Evolutionary conservation across 495 filamentous ascomycete genomes (phyloP), one percentile per base, ranked within the genome.

Genomic region (Annulohypoxylon maeteangense): DNA sequence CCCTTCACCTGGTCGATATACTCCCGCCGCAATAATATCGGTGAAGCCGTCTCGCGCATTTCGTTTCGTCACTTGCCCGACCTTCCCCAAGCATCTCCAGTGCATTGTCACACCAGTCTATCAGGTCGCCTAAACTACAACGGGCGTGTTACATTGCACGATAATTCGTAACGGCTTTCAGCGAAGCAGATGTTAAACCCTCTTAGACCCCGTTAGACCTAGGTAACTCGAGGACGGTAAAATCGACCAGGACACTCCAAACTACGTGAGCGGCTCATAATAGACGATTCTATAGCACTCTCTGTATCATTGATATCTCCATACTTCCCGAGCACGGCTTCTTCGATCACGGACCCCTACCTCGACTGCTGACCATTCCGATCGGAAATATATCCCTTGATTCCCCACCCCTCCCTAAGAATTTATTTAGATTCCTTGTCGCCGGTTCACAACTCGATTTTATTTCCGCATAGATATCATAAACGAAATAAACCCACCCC

Each of bases 71-170:
- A 25, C 56, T 59, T 45, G 58, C 60, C 58, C 66, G 57, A 72
- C 27, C 60, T 31, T 48, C 29, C 53, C 34, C 14, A 34, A 55
- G 31, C 50, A 56, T 55, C 27, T 51, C 23, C 42, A 16, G 38
- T 65, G 47, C 45, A 55, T 22, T 51, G 48, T 71, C 27, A 56
- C 64, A 66, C 71, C 29, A 18, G 60, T 11, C 32, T 44, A 48
- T 38, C 22, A 42, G 40, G 29, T 42, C 56, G 47, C 25, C 34
- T 51, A 57, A 27, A 50, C 36, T 32, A 62, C 61, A 60, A 44
- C 65, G 65, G 42, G 60, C 60, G 65, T 72, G 70, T 57, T 55
- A 60, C 67, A 70, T 67, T 57, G 40, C 50, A 62, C 62, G 57
- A 68, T 65, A 58, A 53, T 58, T 20, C 40, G 53, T 14, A 68